phyloP scores from a whole-genome alignment of 345 rosid species.

The Rubroshorea leprosula region DNA sequence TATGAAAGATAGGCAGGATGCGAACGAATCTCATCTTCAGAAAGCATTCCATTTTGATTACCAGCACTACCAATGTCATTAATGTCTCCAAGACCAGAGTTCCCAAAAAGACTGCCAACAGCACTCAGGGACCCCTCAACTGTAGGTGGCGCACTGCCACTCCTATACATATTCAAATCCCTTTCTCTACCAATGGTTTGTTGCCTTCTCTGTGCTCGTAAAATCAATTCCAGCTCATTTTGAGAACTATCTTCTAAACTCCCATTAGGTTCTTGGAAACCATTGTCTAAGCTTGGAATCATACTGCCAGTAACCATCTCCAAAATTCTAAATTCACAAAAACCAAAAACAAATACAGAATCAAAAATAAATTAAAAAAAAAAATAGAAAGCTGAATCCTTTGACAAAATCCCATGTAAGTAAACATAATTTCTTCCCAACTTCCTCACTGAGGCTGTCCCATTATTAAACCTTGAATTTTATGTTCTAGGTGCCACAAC shows the following conservation, averaged over 20 bases:
- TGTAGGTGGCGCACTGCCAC: constrained; percentile 96
- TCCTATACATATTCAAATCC: constrained; percentile 50
- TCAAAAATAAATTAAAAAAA: neutral
- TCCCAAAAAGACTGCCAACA: constrained; percentile 55
- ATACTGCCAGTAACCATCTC: constrained; percentile 53
- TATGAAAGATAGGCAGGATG: constrained; percentile 76
- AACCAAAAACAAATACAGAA: neutral
- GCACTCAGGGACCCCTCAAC: constrained; percentile 83
- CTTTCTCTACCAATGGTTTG: constrained; percentile 43
- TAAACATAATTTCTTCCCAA: neutral
- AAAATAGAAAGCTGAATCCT: neutral
- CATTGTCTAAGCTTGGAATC: constrained; percentile 40
- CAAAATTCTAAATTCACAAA: constrained; percentile 17
- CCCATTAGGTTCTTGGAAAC: constrained; percentile 39
- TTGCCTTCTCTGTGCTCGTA: constrained; percentile 45
- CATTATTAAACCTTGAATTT: neutral
- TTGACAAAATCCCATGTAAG: neutral
- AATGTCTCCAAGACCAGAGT: constrained; percentile 34
- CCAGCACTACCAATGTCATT: constrained; percentile 15
- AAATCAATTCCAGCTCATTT: constrained; percentile 59
- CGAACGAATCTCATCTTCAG: constrained; percentile 75
- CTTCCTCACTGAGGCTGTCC: neutral
- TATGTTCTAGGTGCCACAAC: neutral
- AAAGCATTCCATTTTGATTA: constrained; percentile 32
- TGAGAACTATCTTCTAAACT: constrained; percentile 55